Base-by-base conservation (phyloP, 306 rosid species). In the Ochetophila trinervis region DNA sequence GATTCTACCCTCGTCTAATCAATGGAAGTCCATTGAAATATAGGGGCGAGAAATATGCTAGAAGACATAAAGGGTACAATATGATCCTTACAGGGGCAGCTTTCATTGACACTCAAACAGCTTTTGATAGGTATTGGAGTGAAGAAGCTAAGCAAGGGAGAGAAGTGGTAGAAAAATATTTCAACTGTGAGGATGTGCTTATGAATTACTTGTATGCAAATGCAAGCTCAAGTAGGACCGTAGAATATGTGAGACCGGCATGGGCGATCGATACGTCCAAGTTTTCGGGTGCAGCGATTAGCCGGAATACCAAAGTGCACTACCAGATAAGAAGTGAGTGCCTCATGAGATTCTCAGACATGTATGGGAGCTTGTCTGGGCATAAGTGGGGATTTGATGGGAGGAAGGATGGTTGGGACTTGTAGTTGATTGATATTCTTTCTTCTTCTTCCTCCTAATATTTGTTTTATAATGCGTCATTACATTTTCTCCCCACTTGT, bases 1-100 rank as follows among this genome's bases (percentile, higher is more conserved):
- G 99, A 53, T 94, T 88, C 85, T 94, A 94, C 64, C 99, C 99
- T 6, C 88, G 99, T 54, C 95, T 94, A 7, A 78, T 85, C 20
- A 65, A 54, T 0, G 97, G 99, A 34, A 88, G 78, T 67, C 99
- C 85, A 0, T 66, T 90, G 66, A 82, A 80, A 53, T 94, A 94
- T 21, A 66, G 92, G 63, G 96, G 83, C 48, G 99, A 94, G 82
- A 86, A 82, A 62, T 74, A 83, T 36, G 99, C 99, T 2, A 67
- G 99, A 45, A 66, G 11, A 50, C 88, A 77, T 69, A 86, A 86
- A 53, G 96, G 99, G 53, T 94, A 94, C 82, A 90, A 94, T 78
- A 88, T 94, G 97, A 85, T 94, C 68, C 99, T 94, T 54, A 94
- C 99, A 0, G 99, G 99, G 30, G 99, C 99, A 24, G 99, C 99